Evolutionary conservation across 805 yeast genomes (phyloP), one percentile per base, ranked within the genome.

Genomic region (Candida vaughaniae): DNA sequence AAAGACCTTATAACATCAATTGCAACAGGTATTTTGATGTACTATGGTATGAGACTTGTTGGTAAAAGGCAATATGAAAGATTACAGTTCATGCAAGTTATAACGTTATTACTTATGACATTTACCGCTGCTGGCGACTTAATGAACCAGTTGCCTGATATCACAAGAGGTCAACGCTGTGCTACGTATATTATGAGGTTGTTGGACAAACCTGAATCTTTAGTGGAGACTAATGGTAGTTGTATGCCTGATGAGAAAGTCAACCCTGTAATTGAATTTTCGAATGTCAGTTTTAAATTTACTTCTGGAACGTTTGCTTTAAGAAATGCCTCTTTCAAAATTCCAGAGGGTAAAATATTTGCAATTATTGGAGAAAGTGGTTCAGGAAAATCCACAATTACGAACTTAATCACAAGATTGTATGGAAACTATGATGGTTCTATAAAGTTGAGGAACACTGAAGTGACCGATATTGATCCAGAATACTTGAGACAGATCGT

Each of bases 291-390:
- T 3, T 86, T 83, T 56, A 38, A 66, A 0, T 82, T 82, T 46
- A 70, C 77, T 2, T 40, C 58, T 1, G 36, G 54, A 1, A 56
- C 60, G 2, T 40, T 42, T 5, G 38, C 38, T 2, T 64, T 83
- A 22, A 57, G 62, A 1, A 48, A 69, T 20, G 47, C 85, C 5
- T 56, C 58, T 7, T 60, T 83, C 22, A 29, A 41, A 0, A 54
- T 90, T 2, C 19, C 50, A 0, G 48, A 61, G 8, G 75, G 77
- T 14, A 76, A 78, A 38, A 64, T 75, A 0, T 65, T 84, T 15
- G 93, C 86, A 0, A 58, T 93, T 1, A 77, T 82, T 3, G 99
- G 99, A 0, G 78, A 75, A 23, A 86, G 97, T 2, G 99, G 99
- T 0, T 74, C 83, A 10, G 99, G 99, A 0, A 93, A 93, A 58